These are phyloP conservation scores for Neurospora tetrasperma DNA, from an alignment of 495 filamentous ascomycete genomes.

Conservation along the genomic window DNA sequence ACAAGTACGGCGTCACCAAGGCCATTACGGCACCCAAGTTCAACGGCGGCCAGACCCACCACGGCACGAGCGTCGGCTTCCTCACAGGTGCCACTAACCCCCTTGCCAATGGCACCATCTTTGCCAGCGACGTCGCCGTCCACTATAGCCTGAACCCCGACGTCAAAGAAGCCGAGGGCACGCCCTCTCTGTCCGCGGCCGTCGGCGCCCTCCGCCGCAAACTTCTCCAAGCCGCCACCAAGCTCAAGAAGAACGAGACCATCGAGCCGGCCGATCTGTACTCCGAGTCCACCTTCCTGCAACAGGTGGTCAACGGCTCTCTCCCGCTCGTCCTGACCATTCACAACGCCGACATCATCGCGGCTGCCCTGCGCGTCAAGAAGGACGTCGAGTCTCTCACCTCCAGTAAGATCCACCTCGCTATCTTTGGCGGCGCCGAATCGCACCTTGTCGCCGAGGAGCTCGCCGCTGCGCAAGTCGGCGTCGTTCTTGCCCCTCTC, in stretches of 20 bases:
- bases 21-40: constrained; percentile 36
- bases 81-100: constrained; percentile 26
- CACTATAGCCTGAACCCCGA: constrained; percentile 33
- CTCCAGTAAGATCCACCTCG: constrained; percentile 22
- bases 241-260: constrained; percentile 13
- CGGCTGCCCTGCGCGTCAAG: constrained; percentile 31
- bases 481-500: constrained; percentile 39
- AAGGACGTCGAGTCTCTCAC: constrained; percentile 18
- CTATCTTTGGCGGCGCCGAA: constrained; percentile 41
- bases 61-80: constrained; percentile 39
- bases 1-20: constrained; percentile 36
- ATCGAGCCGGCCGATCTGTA: constrained; percentile 18
- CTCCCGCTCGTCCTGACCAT: constrained; percentile 31
- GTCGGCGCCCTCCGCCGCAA: constrained; percentile 30
- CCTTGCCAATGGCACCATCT: constrained; percentile 27
- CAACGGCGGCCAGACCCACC: constrained; percentile 22
- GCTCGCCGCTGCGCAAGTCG: constrained; percentile 33
- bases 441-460: constrained; percentile 37
- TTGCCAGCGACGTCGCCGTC: constrained; percentile 30
- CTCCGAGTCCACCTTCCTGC: constrained; percentile 30
- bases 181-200: constrained; percentile 29
- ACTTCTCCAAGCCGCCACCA: constrained; percentile 28
- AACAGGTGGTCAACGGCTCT: constrained; percentile 27
- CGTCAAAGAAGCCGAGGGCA: constrained; percentile 24
- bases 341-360: constrained; percentile 37